These are phyloP conservation scores for Didymella pinodella DNA, from an alignment of 2,329 filamentous ascomycete genomes.

Conservation along the genomic window DNA sequence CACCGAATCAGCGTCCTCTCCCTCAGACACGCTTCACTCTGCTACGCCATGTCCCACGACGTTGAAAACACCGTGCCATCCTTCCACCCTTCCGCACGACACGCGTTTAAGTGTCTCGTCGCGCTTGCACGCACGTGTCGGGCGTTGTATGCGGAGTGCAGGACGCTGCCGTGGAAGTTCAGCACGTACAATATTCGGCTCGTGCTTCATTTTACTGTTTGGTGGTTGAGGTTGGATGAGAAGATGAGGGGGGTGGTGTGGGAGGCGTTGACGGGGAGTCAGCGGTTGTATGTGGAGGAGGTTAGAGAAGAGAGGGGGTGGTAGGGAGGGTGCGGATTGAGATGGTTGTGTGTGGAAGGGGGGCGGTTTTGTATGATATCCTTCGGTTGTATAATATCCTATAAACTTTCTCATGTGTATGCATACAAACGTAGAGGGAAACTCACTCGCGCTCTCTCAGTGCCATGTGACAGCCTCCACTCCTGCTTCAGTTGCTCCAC, in stretches of 20 bases:
- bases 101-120: neutral
- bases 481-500: too few relatives aligned
- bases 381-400: too few relatives aligned
- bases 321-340: neutral
- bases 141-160: neutral
- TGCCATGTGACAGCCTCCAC: too few relatives aligned
- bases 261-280: neutral
- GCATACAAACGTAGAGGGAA: too few relatives aligned
- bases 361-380: too few relatives aligned
- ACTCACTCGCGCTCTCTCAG: too few relatives aligned
- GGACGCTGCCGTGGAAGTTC: neutral
- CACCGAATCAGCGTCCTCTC: neutral
- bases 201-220: neutral
- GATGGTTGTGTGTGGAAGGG: too few relatives aligned
- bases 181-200: neutral
- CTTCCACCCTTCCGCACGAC: neutral
- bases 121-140: neutral
- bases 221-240: neutral
- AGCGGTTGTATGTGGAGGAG: neutral
- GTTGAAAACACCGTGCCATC: neutral
- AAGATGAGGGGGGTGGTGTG: neutral
- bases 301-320: neutral
- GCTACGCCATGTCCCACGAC: neutral
- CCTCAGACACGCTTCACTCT: too few relatives aligned
- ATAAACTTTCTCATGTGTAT: too few relatives aligned